A percentile compares a stretch with the other conserved stretches of the same genome.
Evolutionary conservation across 352 stramenopile genomes (phyloP).

Genomic region (Globisporangium nagaii): DNA sequence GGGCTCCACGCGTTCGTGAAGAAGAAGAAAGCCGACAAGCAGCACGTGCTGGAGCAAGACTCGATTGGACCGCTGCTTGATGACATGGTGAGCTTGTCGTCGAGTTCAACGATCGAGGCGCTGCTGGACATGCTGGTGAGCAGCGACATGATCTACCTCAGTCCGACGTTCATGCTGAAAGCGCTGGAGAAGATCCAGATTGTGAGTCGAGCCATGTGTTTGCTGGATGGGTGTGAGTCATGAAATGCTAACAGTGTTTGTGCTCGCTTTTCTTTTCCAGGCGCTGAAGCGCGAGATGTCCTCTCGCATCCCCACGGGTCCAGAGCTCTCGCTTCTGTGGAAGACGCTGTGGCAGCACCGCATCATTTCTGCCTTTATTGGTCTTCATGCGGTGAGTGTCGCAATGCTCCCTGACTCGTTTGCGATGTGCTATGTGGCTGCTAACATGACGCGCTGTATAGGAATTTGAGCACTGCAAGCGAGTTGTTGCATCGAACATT

Average conservation of each 20-base stretch:
- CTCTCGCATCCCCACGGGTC: slow-evolving; percentile 46
- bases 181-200: slow-evolving; percentile 54
- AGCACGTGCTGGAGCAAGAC: slow-evolving; percentile 45
- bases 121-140: slow-evolving; percentile 69
- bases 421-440: too few relatives aligned
- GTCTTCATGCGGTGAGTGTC: slow-evolving; percentile 52
- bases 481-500: slow-evolving; percentile 9
- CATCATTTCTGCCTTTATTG: slow-evolving; percentile 55
- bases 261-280: slow-evolving; percentile 19
- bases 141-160: slow-evolving; percentile 52
- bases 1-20: slow-evolving; percentile 68
- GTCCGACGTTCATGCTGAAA: slow-evolving; percentile 53
- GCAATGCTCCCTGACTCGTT: too few relatives aligned
- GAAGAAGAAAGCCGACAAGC: slow-evolving; percentile 36
- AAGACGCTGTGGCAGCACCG: slow-evolving; percentile 63
- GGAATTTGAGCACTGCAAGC: slow-evolving; percentile 20
- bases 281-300: slow-evolving; percentile 49
- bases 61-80: slow-evolving; percentile 45
- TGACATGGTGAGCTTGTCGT: slow-evolving; percentile 59
- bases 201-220: slow-evolving; percentile 21
- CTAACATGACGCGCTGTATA: slow-evolving; percentile 1
- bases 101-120: slow-evolving; percentile 56
- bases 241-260: neutral
- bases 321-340: slow-evolving; percentile 59
- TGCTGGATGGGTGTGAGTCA: neutral